A percentile compares a stretch with the other conserved stretches of the same genome.
Conservation (phyloP, 2,329 filamentous ascomycete genomes). For the Paramyrothecium roridum region DNA sequence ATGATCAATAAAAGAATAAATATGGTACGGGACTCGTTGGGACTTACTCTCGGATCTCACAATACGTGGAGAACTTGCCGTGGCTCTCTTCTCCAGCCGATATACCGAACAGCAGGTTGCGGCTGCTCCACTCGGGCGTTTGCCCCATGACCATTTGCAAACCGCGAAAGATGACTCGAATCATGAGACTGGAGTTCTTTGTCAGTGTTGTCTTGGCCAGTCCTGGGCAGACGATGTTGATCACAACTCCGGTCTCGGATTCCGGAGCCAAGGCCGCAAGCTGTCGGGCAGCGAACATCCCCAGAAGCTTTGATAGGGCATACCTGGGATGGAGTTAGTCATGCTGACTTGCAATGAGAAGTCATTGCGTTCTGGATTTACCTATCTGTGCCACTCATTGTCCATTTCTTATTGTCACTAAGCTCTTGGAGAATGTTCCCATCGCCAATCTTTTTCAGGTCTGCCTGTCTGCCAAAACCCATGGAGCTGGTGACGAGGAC, state of each 20-base stretch:
- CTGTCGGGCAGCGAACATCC: conserved; percentile 18
- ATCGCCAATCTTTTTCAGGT: conserved; percentile 6
- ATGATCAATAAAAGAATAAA: not conserved
- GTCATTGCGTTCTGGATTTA: not conserved
- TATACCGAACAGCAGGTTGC: conserved; percentile 20
- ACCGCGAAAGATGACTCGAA: not conserved
- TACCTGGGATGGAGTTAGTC: conserved; percentile 12
- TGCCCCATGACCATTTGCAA: conserved; percentile 6
- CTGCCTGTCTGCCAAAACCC: conserved; percentile 5
- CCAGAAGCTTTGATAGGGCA: conserved; percentile 21
- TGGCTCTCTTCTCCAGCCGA: conserved; percentile 20
- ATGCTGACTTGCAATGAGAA: not conserved
- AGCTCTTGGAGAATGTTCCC: conserved; percentile 1
- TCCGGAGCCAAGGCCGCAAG: conserved; percentile 20
- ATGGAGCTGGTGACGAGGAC: conserved; percentile 23
- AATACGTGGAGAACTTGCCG: conserved; percentile 18
- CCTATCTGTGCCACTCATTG: not conserved
- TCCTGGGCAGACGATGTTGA: conserved; percentile 26
- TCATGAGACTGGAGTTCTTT: not conserved
- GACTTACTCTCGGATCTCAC: conserved; percentile 23
- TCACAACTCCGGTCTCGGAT: conserved; percentile 21
- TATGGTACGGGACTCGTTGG: too few species aligned
- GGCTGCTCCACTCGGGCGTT: conserved; percentile 21
- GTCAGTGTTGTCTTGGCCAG: conserved; percentile 19
- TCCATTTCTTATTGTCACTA: not conserved